A percentile compares a stretch with the other conserved stretches of the same genome.
Evolutionary conservation across 2,329 filamentous ascomycete genomes (phyloP).

Genomic region (Sporothrix pseudoabietina): DNA sequence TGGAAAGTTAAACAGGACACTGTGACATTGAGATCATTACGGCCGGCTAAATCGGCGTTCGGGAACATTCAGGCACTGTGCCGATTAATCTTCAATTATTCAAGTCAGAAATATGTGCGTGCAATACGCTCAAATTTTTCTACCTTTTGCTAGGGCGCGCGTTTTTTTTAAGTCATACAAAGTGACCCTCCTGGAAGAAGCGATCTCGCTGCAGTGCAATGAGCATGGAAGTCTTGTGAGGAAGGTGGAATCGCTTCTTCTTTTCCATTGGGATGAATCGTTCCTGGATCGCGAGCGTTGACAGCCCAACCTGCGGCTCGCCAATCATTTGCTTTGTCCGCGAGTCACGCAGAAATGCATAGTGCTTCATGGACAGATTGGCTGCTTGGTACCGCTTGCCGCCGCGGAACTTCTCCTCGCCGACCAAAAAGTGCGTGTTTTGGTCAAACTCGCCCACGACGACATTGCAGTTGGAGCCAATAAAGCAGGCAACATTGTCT

Average conservation of each 20-base stretch:
- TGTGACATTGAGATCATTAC: no score
- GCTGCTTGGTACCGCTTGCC: conserved; percentile 63
- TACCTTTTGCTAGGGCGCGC: neutral
- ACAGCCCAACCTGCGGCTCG: conserved; percentile 72
- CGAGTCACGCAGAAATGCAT: conserved; percentile 62
- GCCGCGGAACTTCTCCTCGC: conserved; percentile 61
- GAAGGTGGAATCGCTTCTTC: conserved; percentile 71
- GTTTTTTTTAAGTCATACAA: conserved; percentile 8
- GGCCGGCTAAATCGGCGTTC: no score
- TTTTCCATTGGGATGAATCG: conserved; percentile 72
- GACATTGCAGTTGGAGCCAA: conserved; percentile 53
- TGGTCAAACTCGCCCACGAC: conserved; percentile 58
- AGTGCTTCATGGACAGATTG: conserved; percentile 65
- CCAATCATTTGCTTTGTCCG: conserved; percentile 61
- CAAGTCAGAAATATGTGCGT: neutral
- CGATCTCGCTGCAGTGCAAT: conserved; percentile 65
- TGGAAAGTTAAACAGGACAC: neutral
- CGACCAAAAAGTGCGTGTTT: conserved; percentile 60
- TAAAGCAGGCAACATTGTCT: conserved; percentile 56
- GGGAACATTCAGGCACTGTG: neutral
- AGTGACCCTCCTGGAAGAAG: conserved; percentile 60
- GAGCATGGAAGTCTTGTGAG: conserved; percentile 70
- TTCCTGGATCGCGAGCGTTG: conserved; percentile 72
- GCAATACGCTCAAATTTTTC: neutral
- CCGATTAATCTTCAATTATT: neutral